Evolutionary conservation across 495 filamentous ascomycete genomes (phyloP).

Genomic region (Penicillium paxilli): DNA sequence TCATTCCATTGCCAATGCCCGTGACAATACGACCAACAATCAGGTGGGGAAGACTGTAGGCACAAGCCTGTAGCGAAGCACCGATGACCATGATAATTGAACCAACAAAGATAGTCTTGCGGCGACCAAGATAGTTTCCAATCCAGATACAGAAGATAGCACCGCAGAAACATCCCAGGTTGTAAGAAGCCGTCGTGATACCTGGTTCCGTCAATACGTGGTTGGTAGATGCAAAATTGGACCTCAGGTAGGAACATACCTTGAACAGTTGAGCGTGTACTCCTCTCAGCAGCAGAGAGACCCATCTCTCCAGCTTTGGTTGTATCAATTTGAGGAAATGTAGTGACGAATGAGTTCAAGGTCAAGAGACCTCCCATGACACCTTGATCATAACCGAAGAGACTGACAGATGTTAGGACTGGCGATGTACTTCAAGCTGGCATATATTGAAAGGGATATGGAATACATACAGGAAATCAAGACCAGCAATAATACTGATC

Average conservation of each 20-base stretch:
- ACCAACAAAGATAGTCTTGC: slow-evolving; percentile 68
- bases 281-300: slow-evolving; percentile 27
- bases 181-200: slow-evolving; percentile 64
- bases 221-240: background rate
- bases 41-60: slow-evolving; percentile 59
- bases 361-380: slow-evolving; percentile 59
- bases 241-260: slow-evolving; percentile 28
- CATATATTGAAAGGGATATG: background rate
- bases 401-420: slow-evolving; percentile 16
- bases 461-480: slow-evolving; percentile 61
- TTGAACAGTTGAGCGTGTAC: slow-evolving; percentile 49
- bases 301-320: slow-evolving; percentile 22
- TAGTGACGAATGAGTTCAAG: slow-evolving; percentile 44
- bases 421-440: background rate
- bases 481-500: slow-evolving; percentile 65
- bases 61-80: slow-evolving; percentile 62
- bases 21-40: slow-evolving; percentile 65
- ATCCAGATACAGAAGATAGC: slow-evolving; percentile 67
- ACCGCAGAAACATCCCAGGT: slow-evolving; percentile 71
- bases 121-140: slow-evolving; percentile 68
- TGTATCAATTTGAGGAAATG: slow-evolving; percentile 55
- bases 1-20: slow-evolving; percentile 64
- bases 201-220: slow-evolving; percentile 23
- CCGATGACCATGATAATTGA: slow-evolving; percentile 71
- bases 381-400: slow-evolving; percentile 45